Conservation (phyloP, 208 protist species). For the Trypanosoma avium region DNA sequence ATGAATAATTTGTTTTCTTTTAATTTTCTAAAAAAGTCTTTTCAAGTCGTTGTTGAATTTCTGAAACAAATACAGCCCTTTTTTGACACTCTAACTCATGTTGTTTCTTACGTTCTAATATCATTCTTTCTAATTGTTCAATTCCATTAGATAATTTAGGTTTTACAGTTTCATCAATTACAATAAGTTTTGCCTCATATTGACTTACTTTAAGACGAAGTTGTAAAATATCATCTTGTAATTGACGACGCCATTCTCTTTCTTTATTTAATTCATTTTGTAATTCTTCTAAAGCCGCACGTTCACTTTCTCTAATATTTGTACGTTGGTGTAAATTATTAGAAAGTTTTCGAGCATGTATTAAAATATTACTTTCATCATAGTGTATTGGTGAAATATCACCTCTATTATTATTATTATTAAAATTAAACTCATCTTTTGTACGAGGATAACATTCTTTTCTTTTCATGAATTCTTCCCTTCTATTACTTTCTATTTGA, state of each 20-base stretch:
- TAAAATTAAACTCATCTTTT: too few species aligned
- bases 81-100: constrained; percentile 1
- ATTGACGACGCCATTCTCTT: constrained; percentile 13
- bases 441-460: too few species aligned
- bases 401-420: not conserved
- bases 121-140: constrained; percentile 28
- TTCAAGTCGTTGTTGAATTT: constrained; percentile 18
- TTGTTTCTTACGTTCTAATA: constrained; percentile 11
- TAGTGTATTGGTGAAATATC: not conserved
- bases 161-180: constrained; percentile 40
- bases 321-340: not conserved
- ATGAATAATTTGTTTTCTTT: too few species aligned
- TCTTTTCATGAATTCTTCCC: too few species aligned
- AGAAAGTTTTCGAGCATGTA: constrained; percentile 16
- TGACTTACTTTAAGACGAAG: constrained; percentile 28
- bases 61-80: constrained; percentile 1
- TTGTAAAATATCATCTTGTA: constrained; percentile 25
- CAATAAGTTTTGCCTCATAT: constrained; percentile 35
- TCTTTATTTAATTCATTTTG: constrained; percentile 14
- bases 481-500: too few species aligned
- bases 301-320: not conserved
- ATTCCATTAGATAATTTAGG: constrained; percentile 31
- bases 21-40: not conserved
- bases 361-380: not conserved
- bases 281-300: not conserved